Conservation (phyloP, 441 rosid genomes). For the Pelargonium myrrhifolium region DNA sequence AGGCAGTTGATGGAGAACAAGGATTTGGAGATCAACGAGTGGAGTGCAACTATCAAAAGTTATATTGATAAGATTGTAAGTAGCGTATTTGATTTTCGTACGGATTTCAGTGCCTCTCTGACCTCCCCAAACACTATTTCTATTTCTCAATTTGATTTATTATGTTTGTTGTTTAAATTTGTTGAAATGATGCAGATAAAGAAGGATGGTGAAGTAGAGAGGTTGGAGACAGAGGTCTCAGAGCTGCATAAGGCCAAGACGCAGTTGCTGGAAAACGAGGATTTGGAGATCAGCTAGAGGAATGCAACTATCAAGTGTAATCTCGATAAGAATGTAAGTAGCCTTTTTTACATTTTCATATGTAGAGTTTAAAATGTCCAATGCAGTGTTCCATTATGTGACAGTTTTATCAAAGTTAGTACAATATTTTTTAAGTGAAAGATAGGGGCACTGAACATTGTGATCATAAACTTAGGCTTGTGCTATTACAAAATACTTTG, state of each 20-base stretch:
- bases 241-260: constrained; percentile 81
- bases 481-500: background rate
- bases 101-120: too few species aligned
- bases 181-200: constrained; percentile 42
- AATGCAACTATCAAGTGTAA: too few species aligned
- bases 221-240: constrained; percentile 51
- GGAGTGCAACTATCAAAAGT: constrained; percentile 46
- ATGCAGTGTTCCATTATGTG: background rate
- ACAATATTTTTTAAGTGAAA: background rate
- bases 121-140: too few species aligned
- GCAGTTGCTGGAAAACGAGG: constrained; percentile 77
- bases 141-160: background rate
- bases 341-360: background rate
- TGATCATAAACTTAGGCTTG: background rate
- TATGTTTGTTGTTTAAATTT: background rate
- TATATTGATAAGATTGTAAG: constrained; percentile 35
- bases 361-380: background rate
- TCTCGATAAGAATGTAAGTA: constrained; percentile 69
- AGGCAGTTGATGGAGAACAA: constrained; percentile 32
- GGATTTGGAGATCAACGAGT: constrained; percentile 9
- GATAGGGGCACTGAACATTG: too few species aligned
- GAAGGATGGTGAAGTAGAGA: constrained; percentile 77
- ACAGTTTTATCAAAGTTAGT: background rate
- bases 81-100: background rate
- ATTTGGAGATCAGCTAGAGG: constrained; percentile 37